These are phyloP conservation scores for Kuraishia hungarica DNA, from an alignment of 805 yeast genomes.

Conservation along the genomic window DNA sequence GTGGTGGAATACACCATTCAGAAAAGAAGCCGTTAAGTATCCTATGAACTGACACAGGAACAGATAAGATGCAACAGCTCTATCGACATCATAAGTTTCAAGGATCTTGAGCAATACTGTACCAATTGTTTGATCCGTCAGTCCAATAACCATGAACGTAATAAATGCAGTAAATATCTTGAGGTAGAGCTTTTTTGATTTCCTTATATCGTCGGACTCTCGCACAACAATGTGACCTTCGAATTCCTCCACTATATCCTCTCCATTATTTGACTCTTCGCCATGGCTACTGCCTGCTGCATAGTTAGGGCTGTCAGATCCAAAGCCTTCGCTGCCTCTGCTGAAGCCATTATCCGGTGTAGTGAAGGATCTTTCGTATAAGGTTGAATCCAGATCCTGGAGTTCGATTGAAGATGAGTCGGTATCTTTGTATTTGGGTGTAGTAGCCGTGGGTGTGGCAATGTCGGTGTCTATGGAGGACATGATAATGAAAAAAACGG, in stretches of 20 bases:
- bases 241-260: constrained; percentile 6
- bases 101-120: constrained; percentile 47
- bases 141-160: constrained; percentile 39
- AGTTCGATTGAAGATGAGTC: neutral
- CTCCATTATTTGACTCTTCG: neutral
- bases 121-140: constrained; percentile 55
- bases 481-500: neutral
- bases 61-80: constrained; percentile 37
- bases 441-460: neutral
- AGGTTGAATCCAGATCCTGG: neutral
- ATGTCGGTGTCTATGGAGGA: neutral
- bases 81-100: constrained; percentile 35
- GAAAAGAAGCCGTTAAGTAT: constrained; percentile 42
- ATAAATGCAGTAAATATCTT: constrained; percentile 33
- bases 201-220: constrained; percentile 31
- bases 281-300: neutral
- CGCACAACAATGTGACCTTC: constrained; percentile 18
- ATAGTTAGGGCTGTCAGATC: neutral
- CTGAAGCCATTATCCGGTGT: neutral
- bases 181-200: constrained; percentile 26
- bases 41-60: constrained; percentile 48
- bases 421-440: neutral
- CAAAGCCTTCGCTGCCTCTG: neutral
- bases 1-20: constrained; percentile 33
- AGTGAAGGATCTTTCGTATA: neutral